Evolutionary conservation across 768 basidiomycete genomes (phyloP).

Genomic region (Cystobasidiopsis lactophilus): DNA sequence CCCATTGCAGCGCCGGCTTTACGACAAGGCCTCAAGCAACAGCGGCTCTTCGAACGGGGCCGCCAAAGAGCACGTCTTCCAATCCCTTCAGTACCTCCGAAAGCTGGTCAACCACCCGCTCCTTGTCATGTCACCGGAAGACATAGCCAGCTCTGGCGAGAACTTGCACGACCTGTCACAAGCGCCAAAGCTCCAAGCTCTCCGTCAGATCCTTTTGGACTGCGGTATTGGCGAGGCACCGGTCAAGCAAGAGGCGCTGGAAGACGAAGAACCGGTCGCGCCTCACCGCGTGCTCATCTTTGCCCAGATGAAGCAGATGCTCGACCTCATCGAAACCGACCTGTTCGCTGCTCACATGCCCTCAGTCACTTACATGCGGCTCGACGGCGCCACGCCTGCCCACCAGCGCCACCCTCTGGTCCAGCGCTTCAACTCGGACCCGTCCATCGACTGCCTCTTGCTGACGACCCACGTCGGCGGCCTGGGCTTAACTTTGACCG

Average conservation of each 20-base stretch:
- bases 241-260: constrained; percentile 35
- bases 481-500: constrained; percentile 80
- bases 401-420: constrained; percentile 90
- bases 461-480: constrained; percentile 95
- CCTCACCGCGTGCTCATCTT: constrained; percentile 98
- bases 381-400: constrained; percentile 79
- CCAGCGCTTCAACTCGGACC: constrained; percentile 93
- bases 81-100: constrained; percentile 82
- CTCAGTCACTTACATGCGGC: constrained; percentile 88
- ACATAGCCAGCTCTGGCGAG: constrained; percentile 23
- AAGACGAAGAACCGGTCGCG: constrained; percentile 37
- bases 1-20: constrained; percentile 73
- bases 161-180: constrained; percentile 56
- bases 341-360: constrained; percentile 84
- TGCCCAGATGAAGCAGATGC: constrained; percentile 98
- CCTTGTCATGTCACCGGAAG: constrained; percentile 56
- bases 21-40: constrained; percentile 75
- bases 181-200: constrained; percentile 77
- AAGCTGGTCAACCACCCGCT: constrained; percentile 96
- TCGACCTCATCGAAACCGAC: constrained; percentile 86
- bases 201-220: constrained; percentile 83
- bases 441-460: constrained; percentile 85
- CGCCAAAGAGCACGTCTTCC: constrained; percentile 60
- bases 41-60: constrained; percentile 28
- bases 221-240: constrained; percentile 58